Base-by-base conservation (phyloP, 1,139 yeast genomes). In the Zygosaccharomyces pseudobailii region DNA sequence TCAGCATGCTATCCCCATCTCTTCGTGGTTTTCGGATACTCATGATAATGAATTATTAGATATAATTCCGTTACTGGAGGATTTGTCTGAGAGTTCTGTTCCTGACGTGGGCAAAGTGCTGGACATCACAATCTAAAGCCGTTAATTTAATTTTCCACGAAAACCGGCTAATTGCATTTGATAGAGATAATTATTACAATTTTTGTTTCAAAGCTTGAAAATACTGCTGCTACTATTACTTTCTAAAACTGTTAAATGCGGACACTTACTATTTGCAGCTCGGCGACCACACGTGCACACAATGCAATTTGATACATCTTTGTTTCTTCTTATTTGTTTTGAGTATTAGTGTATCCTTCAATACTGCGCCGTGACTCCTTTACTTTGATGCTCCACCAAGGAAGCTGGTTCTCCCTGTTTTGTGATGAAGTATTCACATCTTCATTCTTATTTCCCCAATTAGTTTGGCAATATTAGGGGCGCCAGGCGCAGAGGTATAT, bases 21-120 rank as follows among this genome's bases (percentile, higher is more conserved):
- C 96, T 54, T 83, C 94, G 66, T 92, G 99, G 99, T 92, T 94
- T 73, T 87, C 96, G 58, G 99, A 92, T 70, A 83, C 94, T 36
- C 98, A 92, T 66, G 99, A 92, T 67, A 90, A 90, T 64, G 99
- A 92, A 73, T 75, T 92, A 58, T 70, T 87, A 54, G 98, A 92
- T 69, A 80, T 92, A 69, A 72, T 94, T 51, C 98, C 98, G 13
- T 82, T 94, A 56, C 75, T 92, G 59, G 87, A 88, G 66, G 98
- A 92, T 66, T 71, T 92, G 53, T 79, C 96, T 6, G 74, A 74
- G 53, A 60, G 61, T 5, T 63, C 65, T 33, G 96, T 89, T 42
- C 84, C 83, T 56, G 96, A 90, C 68, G 94, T 90, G 40, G 82
- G 89, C 35, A 69, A 83, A 55, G 94, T 90, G 32, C 75, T 90